Percentiles rank a stretch among this genome's conserved stretches.
Evolutionary conservation across 768 basidiomycete genomes (phyloP).

Genomic region (Tephrocybe sp.): DNA sequence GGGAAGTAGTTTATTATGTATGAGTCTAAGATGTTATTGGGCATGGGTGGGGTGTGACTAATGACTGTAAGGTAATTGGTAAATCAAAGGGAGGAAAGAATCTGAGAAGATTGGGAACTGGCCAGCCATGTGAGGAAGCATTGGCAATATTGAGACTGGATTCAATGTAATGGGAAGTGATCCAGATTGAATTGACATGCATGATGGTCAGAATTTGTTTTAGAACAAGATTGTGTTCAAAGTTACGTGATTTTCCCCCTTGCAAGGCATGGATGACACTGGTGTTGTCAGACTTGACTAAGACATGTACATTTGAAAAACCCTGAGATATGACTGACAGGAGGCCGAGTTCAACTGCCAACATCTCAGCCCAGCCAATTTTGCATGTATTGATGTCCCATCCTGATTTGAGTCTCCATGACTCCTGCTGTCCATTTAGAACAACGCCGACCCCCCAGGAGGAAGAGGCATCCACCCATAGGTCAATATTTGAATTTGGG

Average conservation of each 20-base stretch:
- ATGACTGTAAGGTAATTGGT: too few relatives aligned
- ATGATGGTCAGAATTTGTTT: conserved; percentile 22
- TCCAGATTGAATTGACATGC: conserved; percentile 21
- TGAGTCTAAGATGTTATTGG: too few relatives aligned
- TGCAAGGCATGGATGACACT: conserved; percentile 35
- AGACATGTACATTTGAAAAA: conserved; percentile 21
- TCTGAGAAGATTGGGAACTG: too few relatives aligned
- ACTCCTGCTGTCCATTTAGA: conserved; percentile 30
- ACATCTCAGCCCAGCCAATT: conserved; percentile 46
- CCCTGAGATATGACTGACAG: conserved; percentile 25
- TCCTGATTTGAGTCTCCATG: conserved; percentile 33
- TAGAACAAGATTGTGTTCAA: conserved; percentile 28
- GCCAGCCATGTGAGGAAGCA: neutral
- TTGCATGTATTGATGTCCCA: conserved; percentile 26
- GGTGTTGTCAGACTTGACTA: conserved; percentile 38
- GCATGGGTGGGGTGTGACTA: too few relatives aligned
- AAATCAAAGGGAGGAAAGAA: too few relatives aligned
- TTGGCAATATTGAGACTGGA: neutral
- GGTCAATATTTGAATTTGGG: neutral
- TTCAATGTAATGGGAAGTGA: neutral
- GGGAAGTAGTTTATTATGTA: too few relatives aligned
- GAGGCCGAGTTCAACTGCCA: conserved; percentile 40
- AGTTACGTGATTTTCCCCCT: conserved; percentile 25
- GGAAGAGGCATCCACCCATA: conserved; percentile 39
- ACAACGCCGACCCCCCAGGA: conserved; percentile 21